Base-by-base conservation (phyloP, 257 asterid genomes). In the Schizonepeta tenuifolia region DNA sequence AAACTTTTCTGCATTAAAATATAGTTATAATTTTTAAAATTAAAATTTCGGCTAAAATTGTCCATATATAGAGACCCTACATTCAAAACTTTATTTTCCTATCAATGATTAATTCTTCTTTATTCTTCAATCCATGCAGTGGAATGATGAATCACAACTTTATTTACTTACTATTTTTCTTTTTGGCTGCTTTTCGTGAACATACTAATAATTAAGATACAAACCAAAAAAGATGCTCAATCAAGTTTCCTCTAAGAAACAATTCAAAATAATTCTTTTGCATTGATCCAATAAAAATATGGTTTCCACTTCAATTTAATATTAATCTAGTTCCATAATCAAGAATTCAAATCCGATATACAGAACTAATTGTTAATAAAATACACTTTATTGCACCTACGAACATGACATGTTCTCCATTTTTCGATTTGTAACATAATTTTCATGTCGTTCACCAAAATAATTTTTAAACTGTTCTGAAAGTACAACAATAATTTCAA, bases 121-220 rank as follows among this genome's bases (percentile, higher is more conserved):
- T 65, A 53, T 78, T 75, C 75, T 74, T 80, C 41, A 60, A 65
- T 70, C 69, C 49, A 78, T 75, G 78, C 49, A 73, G 71, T 78
- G 88, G 82, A 84, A 81, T 81, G 84, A 84, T 84, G 86, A 76
- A 70, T 76, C 78, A 44, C 50, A 67, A 47, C 82, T 81, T 84
- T 84, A 65, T 67, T 65, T 70, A 46, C 65, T n/a, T 58, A 12
- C 70, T 62, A 53, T 75, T 64, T 73, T 77, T 67, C 61, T 72
- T 75, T 77, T 58, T 61, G 77, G 83, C 60, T 70, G 44, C 79
- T 64, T 83, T 83, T 77, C 56, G 59, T 67, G 62, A 38, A 73
- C 75, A 63, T 53, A 7, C 47, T 51, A 71, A 74, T 80, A 36
- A 80, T 78, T 75, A 75, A 55, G 73, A 71, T 67, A 83, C 79